phyloP scores from a whole-genome alignment of 805 yeast genomes.

The Wickerhamomyces ciferrii region DNA sequence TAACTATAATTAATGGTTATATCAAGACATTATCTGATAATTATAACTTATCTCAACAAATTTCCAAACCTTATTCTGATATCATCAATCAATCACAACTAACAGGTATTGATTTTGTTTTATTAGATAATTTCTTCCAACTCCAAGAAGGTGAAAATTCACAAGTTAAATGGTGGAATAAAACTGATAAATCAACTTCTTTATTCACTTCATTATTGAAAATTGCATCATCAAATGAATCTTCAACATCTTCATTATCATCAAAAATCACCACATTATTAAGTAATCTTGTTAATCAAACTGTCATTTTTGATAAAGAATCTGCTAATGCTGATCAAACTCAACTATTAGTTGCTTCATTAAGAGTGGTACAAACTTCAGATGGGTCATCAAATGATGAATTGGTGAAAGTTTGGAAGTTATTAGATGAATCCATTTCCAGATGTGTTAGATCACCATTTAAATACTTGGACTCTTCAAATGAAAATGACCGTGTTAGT shows the following conservation, averaged over 20 bases:
- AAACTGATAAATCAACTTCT: constrained; percentile 41
- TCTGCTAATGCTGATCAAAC: constrained; percentile 47
- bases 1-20: constrained; percentile 38
- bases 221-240: constrained; percentile 36
- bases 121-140: constrained; percentile 56
- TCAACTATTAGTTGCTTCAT: constrained; percentile 45
- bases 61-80: constrained; percentile 30
- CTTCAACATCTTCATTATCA: constrained; percentile 22
- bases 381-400: constrained; percentile 4
- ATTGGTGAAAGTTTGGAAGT: constrained; percentile 42
- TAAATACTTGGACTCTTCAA: constrained; percentile 67
- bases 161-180: constrained; percentile 79
- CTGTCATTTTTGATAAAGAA: constrained; percentile 48
- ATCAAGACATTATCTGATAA: constrained; percentile 31
- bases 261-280: constrained; percentile 46
- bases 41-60: constrained; percentile 23
- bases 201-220: constrained; percentile 63
- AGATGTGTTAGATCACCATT: constrained; percentile 74
- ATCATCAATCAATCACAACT: constrained; percentile 28
- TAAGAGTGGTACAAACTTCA: constrained; percentile 22
- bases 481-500: constrained; percentile 33
- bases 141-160: constrained; percentile 48
- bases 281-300: constrained; percentile 40
- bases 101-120: constrained; percentile 48
- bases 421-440: constrained; percentile 72